Conservation (phyloP, 2,329 filamentous ascomycete species). For the Monilinia fructicola region DNA sequence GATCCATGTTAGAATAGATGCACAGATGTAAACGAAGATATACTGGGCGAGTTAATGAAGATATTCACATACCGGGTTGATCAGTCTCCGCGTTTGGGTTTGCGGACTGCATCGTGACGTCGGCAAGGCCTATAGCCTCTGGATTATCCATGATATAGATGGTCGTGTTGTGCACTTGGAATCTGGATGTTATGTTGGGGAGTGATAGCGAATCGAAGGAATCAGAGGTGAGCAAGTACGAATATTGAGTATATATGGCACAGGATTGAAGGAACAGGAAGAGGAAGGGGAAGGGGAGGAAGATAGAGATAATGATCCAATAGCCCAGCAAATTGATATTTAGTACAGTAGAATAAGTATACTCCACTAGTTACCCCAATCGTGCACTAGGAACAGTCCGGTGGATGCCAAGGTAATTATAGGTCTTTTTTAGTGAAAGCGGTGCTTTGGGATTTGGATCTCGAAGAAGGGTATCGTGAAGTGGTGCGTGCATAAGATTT, state of each 20-base stretch:
- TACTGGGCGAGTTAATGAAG: background rate
- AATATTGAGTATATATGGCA: too few species aligned
- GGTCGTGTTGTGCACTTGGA: too few species aligned
- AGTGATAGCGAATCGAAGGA: background rate
- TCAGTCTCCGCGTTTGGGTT: background rate
- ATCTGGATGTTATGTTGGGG: background rate
- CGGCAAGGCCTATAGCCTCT: background rate
- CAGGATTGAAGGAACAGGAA: background rate
- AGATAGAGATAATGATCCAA: background rate
- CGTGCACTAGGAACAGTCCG: background rate
- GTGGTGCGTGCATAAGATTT: constrained; percentile 13
- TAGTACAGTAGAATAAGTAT: background rate
- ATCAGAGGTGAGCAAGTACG: background rate
- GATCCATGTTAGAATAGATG: background rate
- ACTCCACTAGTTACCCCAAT: constrained; percentile 5
- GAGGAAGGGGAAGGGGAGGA: background rate
- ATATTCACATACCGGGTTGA: background rate
- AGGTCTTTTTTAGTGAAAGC: background rate
- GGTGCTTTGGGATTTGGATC: background rate
- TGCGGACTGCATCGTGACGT: background rate
- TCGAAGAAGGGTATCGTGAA: constrained; percentile 2
- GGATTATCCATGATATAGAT: background rate
- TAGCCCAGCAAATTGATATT: constrained; percentile 4
- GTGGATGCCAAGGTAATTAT: background rate
- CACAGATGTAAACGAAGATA: too few species aligned